Base-by-base conservation (phyloP, 2,329 filamentous ascomycete species). In the Pseudocercospora fijiensis region DNA sequence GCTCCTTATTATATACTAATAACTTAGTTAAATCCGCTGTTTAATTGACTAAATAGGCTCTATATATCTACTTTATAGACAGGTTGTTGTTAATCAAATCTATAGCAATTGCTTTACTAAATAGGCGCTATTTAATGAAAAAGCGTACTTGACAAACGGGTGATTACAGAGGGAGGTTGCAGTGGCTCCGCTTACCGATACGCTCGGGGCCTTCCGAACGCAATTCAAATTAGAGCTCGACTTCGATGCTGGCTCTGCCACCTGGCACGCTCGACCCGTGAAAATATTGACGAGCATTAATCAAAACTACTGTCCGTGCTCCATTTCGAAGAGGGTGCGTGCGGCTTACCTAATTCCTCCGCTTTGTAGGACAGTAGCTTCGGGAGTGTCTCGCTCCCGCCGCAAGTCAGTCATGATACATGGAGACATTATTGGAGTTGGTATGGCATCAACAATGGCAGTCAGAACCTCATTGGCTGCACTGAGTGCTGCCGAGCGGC, bases 401-500 rank as follows among this genome's bases (percentile, higher is more conserved):
- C 37, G 37, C 37, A 41, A 41, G 37, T 41, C 37, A 18, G n/a
- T n/a, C 37, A 41, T n/a, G 13, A 16, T 41, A n/a, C 16, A 41
- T 41, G 6, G 37, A 18, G 37, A 41, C 37, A 18, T 41, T n/a
- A n/a, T n/a, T n/a, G n/a, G n/a, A n/a, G n/a, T n/a, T 41, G 5
- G 9, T n/a, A 41, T 41, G 18, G 37, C 37, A 41, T 7, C 53
- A 37, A 56, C 11, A 16, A 70, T 70, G 69, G 61, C 66, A 9
- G 47, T 61, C 22, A 64, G 64, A 58, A 61, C 43, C 24, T 58
- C 67, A 4, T 33, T 66, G 10, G 43, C 61, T 30, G 58, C 66
- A 13, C 61, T 70, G 62, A 62, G 67, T 45, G 64, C 65, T 27
- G 27, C 67, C 3, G 68, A 69, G 68, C 65, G 68, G 24, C 67